Evolutionary conservation across 192 early-diverging fungal species (phyloP), one percentile per base, ranked within the genome.

Genomic region (Gryganskiella cystojenkinii): DNA sequence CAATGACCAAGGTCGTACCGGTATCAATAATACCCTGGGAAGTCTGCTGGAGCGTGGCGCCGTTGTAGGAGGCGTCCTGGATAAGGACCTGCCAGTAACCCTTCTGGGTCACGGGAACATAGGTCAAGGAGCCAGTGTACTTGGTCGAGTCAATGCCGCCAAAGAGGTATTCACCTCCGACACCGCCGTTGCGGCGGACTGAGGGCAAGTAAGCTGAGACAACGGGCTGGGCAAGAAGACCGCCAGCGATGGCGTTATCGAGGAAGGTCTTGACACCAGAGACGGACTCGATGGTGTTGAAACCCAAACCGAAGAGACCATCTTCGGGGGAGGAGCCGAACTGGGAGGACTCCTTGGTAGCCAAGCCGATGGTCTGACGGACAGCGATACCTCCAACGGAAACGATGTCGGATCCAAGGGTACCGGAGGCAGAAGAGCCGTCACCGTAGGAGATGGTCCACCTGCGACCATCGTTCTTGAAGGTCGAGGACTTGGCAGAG

Each of bases 401-500:
- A 43, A 92, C 85, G n/a, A 85, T 85, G 45, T 92, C 91, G 58
- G 53, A 47, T 22, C 57, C 80, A 20, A 80, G 55, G 27, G 73
- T 63, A 62, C 85, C 85, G 6, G 62, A 70, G 27, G 85, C 67
- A 17, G 57, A 58, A 22, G 88, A 88, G 24, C 86, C 87, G 68
- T 91, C 91, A 44, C 88, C 91, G 61, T 91, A 91, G 15, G 81
- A 79, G n/a, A 91, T 90, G 1, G 75, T 73, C 88, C 89, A 91
- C 28, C 81, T 66, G 34, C 85, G 81, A 1, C 88, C 87, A 52
- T 85, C 88, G 10, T 78, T 61, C 63, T 83, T 61, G 82, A 84
- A 87, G 0, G 90, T 86, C 2, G 81, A 78, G 17, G 85, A 87
- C 56, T 74, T 75, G 33, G 67, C 61, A 14, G 83, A 78, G 49